These are phyloP conservation scores for Strobilomyces confusus DNA, from an alignment of 768 basidiomycete species.

Conservation along the genomic window DNA sequence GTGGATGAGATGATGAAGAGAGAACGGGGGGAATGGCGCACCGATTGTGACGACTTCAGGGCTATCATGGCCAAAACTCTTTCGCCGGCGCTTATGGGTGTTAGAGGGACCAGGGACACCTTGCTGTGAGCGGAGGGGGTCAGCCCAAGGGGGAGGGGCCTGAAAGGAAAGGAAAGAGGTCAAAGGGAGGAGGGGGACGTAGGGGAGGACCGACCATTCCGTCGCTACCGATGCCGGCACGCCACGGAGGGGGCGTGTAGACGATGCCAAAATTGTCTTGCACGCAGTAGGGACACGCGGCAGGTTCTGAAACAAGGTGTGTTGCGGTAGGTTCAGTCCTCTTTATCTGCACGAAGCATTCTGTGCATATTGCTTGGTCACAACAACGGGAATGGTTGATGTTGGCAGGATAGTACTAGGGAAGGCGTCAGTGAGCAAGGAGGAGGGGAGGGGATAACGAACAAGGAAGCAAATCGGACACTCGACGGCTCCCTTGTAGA, in stretches of 20 bases:
- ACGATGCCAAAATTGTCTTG: conserved; percentile 96
- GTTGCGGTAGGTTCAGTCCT: conserved; percentile 92
- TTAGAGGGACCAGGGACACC: conserved; percentile 36
- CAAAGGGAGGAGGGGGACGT: not conserved
- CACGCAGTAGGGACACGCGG: conserved; percentile 96
- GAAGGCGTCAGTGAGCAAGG: conserved; percentile 21
- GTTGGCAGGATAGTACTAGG: conserved; percentile 93
- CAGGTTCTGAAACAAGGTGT: conserved; percentile 93
- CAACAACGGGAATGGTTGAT: conserved; percentile 98
- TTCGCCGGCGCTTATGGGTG: conserved; percentile 72
- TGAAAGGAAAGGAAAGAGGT: conserved; percentile 14
- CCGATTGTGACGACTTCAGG: conserved; percentile 91
- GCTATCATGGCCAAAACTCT: conserved; percentile 82
- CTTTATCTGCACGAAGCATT: conserved; percentile 99
- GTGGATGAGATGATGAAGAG: conserved; percentile 7
- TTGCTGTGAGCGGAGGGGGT: conserved; percentile 47
- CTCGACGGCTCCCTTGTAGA: conserved; percentile 84
- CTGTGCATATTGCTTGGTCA: conserved; percentile 97
- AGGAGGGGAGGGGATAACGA: conserved; percentile 33
- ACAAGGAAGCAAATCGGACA: conserved; percentile 99
- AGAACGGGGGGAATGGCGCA: conserved; percentile 32
- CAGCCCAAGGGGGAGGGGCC: conserved; percentile 48
- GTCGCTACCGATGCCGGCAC: conserved; percentile 73
- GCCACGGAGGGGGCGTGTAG: conserved; percentile 80
- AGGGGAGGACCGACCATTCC: conserved; percentile 48